Evolutionary conservation across 225 moss, liverwort and hornwort genomes (phyloP).

Genomic region (Polytrichum formosum): DNA sequence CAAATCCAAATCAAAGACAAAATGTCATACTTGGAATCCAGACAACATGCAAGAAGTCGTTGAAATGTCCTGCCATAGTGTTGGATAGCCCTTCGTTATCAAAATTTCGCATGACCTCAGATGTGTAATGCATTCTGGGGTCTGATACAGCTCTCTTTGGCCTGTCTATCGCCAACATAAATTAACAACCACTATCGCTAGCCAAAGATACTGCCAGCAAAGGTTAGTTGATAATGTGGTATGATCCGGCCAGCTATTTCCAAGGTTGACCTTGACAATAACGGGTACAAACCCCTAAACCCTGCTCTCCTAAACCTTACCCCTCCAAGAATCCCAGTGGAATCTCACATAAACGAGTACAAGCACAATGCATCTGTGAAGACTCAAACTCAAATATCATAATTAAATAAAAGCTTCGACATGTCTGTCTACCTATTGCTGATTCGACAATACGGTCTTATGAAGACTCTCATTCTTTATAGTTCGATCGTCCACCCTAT

Average conservation of each 20-base stretch:
- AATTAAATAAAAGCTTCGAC: too few species aligned
- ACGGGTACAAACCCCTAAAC: background rate
- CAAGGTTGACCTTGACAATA: background rate
- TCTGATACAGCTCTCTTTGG: background rate
- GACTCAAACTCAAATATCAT: too few species aligned
- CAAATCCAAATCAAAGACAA: too few species aligned
- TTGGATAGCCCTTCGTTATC: background rate
- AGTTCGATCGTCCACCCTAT: too few species aligned
- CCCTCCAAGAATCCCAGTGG: background rate
- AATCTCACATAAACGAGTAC: background rate
- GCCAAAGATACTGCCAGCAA: background rate
- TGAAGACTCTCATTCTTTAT: too few species aligned
- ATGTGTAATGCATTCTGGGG: background rate
- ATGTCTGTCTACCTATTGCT: too few species aligned
- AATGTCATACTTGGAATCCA: too few species aligned
- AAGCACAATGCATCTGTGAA: background rate
- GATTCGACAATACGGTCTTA: too few species aligned
- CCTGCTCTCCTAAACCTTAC: background rate
- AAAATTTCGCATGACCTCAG: background rate
- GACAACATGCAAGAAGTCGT: too few species aligned
- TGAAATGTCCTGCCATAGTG: too few species aligned
- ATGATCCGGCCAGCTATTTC: background rate
- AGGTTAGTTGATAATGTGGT: too few species aligned
- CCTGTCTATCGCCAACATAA: background rate
- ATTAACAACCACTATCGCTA: background rate